Percentiles rank a stretch among this genome's conserved stretches.
These are phyloP conservation scores for Eimeria brunetti DNA, from an alignment of 169 alveolate species.

Conservation along the genomic window DNA sequence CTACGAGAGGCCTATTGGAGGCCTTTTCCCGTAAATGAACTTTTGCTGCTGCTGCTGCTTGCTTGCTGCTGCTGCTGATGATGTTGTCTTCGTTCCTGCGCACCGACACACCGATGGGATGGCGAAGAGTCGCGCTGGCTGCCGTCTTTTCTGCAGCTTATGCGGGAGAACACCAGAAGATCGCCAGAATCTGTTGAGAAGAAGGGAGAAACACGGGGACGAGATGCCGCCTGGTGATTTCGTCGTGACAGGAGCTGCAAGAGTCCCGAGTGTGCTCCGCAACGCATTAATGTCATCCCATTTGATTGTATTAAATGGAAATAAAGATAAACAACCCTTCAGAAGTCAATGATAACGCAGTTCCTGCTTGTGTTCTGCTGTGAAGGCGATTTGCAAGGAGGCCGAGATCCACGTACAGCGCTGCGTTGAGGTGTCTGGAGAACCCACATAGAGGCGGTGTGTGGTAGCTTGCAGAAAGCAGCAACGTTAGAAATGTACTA, in stretches of 20 bases:
- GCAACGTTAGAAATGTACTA: background rate
- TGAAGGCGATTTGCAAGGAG: background rate
- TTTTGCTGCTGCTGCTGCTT: background rate
- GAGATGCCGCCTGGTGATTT: background rate
- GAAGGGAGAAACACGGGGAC: background rate
- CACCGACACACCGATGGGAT: too few relatives aligned
- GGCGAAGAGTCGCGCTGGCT: background rate
- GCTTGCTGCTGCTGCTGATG: too few relatives aligned
- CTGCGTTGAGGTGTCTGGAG: background rate
- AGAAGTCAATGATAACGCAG: background rate
- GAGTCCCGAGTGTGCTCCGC: background rate
- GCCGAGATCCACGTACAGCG: background rate
- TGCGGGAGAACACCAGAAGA: background rate
- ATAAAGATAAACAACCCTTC: background rate
- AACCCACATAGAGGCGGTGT: background rate
- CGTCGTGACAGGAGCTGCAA: background rate
- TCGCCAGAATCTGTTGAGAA: background rate
- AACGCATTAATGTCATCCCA: background rate
- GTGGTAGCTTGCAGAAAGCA: background rate
- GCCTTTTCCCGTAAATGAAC: background rate
- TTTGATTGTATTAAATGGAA: background rate
- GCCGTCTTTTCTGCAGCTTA: background rate
- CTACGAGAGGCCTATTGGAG: background rate
- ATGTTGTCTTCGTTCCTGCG: too few relatives aligned
- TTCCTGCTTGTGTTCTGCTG: background rate